These are phyloP conservation scores for Moesziomyces sp. DNA, from an alignment of 1,284 basidiomycete species.

Conservation along the genomic window DNA sequence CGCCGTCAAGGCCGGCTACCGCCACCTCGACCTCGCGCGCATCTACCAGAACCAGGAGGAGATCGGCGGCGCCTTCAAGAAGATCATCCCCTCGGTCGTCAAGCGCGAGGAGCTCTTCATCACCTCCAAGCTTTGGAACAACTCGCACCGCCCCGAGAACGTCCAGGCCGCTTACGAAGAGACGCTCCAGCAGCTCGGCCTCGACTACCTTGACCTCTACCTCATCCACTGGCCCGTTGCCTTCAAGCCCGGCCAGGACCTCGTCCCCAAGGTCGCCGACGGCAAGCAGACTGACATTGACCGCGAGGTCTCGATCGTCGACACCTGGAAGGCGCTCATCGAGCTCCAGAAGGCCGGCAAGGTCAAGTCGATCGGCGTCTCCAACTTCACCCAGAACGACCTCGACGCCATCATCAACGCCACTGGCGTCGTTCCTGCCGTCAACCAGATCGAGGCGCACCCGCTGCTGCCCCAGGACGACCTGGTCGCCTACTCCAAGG, in stretches of 20 bases:
- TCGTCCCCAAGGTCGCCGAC: slow-evolving; percentile 72
- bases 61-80: slow-evolving; percentile 70
- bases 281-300: slow-evolving; percentile 73
- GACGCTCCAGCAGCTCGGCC: slow-evolving; percentile 68
- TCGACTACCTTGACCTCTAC: slow-evolving; percentile 70
- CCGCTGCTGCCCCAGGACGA: slow-evolving; percentile 70
- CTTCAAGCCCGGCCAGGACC: slow-evolving; percentile 53
- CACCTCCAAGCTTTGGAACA: slow-evolving; percentile 75
- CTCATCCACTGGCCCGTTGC: slow-evolving; percentile 87
- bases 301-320: slow-evolving; percentile 74
- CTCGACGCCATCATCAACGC: slow-evolving; percentile 78
- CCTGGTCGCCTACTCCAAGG: slow-evolving; percentile 53
- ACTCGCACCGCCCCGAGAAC: slow-evolving; percentile 70
- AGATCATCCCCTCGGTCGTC: slow-evolving; percentile 67
- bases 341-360: slow-evolving; percentile 70
- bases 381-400: slow-evolving; percentile 80
- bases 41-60: slow-evolving; percentile 66
- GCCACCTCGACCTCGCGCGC: slow-evolving; percentile 63
- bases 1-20: slow-evolving; percentile 61
- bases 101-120: slow-evolving; percentile 71
- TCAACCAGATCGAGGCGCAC: slow-evolving; percentile 87
- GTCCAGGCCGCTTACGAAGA: slow-evolving; percentile 68
- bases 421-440: slow-evolving; percentile 80
- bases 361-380: slow-evolving; percentile 72
- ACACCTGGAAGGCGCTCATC: slow-evolving; percentile 84